Evolutionary conservation across 1,139 yeast genomes (phyloP), one percentile per base, ranked within the genome.

Genomic region (Entelexis paramagnoliae): DNA sequence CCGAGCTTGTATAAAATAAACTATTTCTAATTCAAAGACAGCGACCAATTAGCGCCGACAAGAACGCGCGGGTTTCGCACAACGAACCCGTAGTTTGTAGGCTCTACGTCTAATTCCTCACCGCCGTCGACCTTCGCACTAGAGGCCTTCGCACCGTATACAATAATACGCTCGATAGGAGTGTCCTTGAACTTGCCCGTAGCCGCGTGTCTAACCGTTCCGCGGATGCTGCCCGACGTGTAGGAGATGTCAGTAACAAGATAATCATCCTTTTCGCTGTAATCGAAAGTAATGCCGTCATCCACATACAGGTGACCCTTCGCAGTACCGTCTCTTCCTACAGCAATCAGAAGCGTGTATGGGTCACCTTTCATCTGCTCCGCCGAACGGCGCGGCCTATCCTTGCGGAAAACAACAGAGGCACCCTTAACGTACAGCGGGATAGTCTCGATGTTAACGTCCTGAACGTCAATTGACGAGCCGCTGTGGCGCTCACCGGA

Each of bases 341-440:
- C 72, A 0, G 86, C 87, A 42, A 91, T 69, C 2, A 82, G 73
- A 47, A 91, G 62, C 0, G 95, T 84, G 64, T 81, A 86, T 2
- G 98, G 97, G 64, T 91, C 99, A 56, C 74, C 69, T 41, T 65
- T 69, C 94, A 86, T 88, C 56, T 86, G 70, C 61, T 75, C 79
- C 8, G 91, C 69, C 0, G 95, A 84, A 58, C 98, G 75, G 65
- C 99, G 79, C 58, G 79, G 77, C 58, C 95, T 75, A 50, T 80
- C 83, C 56, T 83, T 82, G 48, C 79, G 74, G 16, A 81, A 72
- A 29, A 83, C 66, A 16, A 91, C 77, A 41, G 81, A 76, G 0
- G 98, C 98, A 26, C 95, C 94, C 60, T 80, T 78, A 24, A 85
- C 68, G 36, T 77, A 75, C 57, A 86, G 75, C 1, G 98, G 97